These are phyloP conservation scores for Penicillium paneum DNA, from an alignment of 2,329 filamentous ascomycete genomes.

Conservation along the genomic window DNA sequence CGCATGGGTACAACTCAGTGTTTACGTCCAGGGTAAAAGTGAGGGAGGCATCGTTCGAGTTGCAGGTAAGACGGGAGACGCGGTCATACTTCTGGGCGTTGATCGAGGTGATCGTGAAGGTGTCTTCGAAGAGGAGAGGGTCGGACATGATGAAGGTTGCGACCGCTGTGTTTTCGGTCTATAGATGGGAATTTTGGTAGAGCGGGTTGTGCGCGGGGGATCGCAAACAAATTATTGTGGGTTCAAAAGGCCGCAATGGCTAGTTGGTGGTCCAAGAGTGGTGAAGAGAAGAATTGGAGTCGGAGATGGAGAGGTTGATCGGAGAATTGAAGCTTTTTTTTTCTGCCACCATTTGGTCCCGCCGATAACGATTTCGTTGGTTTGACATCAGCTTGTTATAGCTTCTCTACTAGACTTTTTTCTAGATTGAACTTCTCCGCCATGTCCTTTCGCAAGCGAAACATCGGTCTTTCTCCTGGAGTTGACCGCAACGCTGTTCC, in stretches of 20 bases:
- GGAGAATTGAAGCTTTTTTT: slow-evolving; percentile 30
- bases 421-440: slow-evolving; percentile 4
- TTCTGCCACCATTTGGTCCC: slow-evolving; percentile 26
- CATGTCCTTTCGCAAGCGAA: slow-evolving; percentile 69
- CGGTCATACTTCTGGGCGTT: slow-evolving; percentile 93
- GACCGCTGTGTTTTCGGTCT: slow-evolving; percentile 25
- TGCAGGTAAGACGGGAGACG: slow-evolving; percentile 78
- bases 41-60: slow-evolving; percentile 69
- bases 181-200: background rate
- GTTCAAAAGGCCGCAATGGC: background rate
- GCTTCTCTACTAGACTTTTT: background rate
- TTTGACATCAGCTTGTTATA: slow-evolving; percentile 4
- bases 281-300: slow-evolving; percentile 15
- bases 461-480: slow-evolving; percentile 53
- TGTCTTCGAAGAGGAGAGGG: slow-evolving; percentile 89
- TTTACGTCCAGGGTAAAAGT: slow-evolving; percentile 89
- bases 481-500: slow-evolving; percentile 32
- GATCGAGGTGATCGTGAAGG: slow-evolving; percentile 75
- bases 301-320: slow-evolving; percentile 17
- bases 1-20: slow-evolving; percentile 80
- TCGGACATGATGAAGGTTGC: slow-evolving; percentile 63
- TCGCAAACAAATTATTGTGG: background rate
- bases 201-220: background rate
- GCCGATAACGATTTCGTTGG: slow-evolving; percentile 22
- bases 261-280: slow-evolving; percentile 1